Conservation (phyloP, 2,329 filamentous ascomycete species). For the Calonectria leucothoes region DNA sequence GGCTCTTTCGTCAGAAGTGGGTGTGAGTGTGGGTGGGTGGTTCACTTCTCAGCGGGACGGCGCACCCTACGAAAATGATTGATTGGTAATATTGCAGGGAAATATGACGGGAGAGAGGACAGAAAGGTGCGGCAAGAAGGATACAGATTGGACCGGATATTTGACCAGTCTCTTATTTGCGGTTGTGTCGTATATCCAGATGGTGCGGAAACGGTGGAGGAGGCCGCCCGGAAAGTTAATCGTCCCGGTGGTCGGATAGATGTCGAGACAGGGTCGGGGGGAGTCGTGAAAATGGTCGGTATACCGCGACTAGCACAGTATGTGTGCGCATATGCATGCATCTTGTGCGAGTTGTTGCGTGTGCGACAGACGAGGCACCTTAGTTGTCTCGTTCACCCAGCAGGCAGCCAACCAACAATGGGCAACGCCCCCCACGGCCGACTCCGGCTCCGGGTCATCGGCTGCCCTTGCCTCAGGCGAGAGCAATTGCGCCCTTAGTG, state of each 20-base stretch:
- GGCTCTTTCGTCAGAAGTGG: slow-evolving; percentile 13
- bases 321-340: slow-evolving; percentile 15
- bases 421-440: not conserved
- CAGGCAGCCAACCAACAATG: not conserved
- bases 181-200: not conserved
- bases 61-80: slow-evolving; percentile 22
- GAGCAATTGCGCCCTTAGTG: slow-evolving; percentile 6
- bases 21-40: slow-evolving; percentile 12
- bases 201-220: not conserved
- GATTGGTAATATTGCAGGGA: slow-evolving; percentile 29
- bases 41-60: slow-evolving; percentile 14
- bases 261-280: slow-evolving; percentile 11
- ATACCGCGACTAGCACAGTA: not conserved
- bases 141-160: slow-evolving; percentile 20
- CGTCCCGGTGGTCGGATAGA: not conserved
- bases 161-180: slow-evolving; percentile 6
- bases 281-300: not conserved
- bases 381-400: not conserved
- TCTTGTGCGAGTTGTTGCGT: slow-evolving; percentile 6
- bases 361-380: not conserved
- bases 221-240: slow-evolving; percentile 14
- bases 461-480: not conserved
- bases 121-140: slow-evolving; percentile 10
- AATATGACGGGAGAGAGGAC: slow-evolving; percentile 27
- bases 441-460: slow-evolving; percentile 6